phyloP scores from a whole-genome alignment of 192 early-diverging fungal genomes.

The Rhizophagus clarus region DNA sequence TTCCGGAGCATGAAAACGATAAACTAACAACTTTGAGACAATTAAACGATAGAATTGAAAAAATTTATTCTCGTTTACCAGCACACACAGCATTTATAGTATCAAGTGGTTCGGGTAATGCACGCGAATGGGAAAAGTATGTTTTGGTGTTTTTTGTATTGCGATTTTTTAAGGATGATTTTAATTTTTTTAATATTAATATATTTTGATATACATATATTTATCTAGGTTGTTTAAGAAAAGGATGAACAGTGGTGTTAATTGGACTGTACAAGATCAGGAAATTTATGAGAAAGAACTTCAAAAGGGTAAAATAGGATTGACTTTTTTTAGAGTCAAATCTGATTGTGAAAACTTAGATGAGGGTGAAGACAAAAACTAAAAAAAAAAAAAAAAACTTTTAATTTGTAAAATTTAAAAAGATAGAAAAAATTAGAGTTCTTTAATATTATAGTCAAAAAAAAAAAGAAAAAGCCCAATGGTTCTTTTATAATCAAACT shows the following conservation, averaged over 20 bases:
- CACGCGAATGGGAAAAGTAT: conserved; percentile 36
- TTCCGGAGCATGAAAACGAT: conserved; percentile 35
- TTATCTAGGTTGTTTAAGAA: not conserved
- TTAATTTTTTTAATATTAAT: not conserved
- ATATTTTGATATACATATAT: not conserved
- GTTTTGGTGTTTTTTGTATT: not conserved
- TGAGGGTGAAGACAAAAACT: no score
- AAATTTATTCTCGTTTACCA: conserved; percentile 40
- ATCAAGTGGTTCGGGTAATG: conserved; percentile 44
- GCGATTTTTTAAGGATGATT: not conserved
- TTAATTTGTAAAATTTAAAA: no score
- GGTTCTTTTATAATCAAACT: no score
- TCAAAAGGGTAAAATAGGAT: not conserved
- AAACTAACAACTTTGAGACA: conserved; percentile 34
- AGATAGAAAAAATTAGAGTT: no score
- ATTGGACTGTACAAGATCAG: not conserved
- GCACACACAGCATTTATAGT: conserved; percentile 41
- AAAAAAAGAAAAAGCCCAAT: no score
- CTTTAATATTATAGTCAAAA: no score
- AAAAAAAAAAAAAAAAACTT: no score
- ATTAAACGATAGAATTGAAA: conserved; percentile 40
- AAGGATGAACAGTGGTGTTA: not conserved
- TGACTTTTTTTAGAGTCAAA: not conserved
- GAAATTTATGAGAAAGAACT: not conserved
- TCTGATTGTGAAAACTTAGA: not conserved